phyloP scores from a whole-genome alignment of 2,329 filamentous ascomycete species.

The Knoxdaviesia proteae region DNA sequence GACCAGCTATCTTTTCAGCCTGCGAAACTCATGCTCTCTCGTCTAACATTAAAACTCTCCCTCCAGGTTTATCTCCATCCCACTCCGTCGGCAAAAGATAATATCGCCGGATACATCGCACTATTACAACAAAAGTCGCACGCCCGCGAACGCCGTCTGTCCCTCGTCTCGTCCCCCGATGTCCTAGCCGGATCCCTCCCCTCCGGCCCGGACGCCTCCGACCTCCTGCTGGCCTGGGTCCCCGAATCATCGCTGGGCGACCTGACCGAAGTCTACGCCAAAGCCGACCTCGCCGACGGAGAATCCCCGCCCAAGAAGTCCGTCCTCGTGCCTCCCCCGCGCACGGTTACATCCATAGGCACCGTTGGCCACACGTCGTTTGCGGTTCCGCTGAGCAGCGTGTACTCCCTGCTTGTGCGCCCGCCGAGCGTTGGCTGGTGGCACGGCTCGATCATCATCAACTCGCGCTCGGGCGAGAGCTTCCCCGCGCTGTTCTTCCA shows the following conservation, averaged over 20 bases:
- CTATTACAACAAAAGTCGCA: slow-evolving; percentile 69
- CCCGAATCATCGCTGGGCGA: slow-evolving; percentile 78
- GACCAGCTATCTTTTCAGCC: too few species aligned
- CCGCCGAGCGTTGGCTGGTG: slow-evolving; percentile 94
- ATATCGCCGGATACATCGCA: slow-evolving; percentile 84
- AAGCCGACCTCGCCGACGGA: slow-evolving; percentile 72
- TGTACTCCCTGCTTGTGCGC: slow-evolving; percentile 77
- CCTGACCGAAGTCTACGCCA: slow-evolving; percentile 74
- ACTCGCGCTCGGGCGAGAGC: slow-evolving; percentile 72
- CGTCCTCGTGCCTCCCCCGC: slow-evolving; percentile 79
- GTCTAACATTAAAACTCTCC: slow-evolving; percentile 2
- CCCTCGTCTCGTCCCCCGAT: slow-evolving; percentile 12
- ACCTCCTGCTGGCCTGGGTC: slow-evolving; percentile 78
- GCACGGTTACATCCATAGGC: slow-evolving; percentile 46
- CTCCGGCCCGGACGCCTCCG: slow-evolving; percentile 34
- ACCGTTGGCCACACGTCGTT: slow-evolving; percentile 71
- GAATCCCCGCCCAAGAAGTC: slow-evolving; percentile 67
- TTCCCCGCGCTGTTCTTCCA: slow-evolving; percentile 96
- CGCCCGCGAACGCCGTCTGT: slow-evolving; percentile 15
- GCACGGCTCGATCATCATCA: slow-evolving; percentile 91
- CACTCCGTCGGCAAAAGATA: slow-evolving; percentile 81
- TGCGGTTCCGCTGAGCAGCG: slow-evolving; percentile 69
- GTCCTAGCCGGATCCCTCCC: slow-evolving; percentile 12
- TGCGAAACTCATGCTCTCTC: background rate
- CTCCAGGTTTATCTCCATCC: slow-evolving; percentile 83